Base-by-base conservation (phyloP, 495 filamentous ascomycete genomes). In the Margaritispora aquatica region DNA sequence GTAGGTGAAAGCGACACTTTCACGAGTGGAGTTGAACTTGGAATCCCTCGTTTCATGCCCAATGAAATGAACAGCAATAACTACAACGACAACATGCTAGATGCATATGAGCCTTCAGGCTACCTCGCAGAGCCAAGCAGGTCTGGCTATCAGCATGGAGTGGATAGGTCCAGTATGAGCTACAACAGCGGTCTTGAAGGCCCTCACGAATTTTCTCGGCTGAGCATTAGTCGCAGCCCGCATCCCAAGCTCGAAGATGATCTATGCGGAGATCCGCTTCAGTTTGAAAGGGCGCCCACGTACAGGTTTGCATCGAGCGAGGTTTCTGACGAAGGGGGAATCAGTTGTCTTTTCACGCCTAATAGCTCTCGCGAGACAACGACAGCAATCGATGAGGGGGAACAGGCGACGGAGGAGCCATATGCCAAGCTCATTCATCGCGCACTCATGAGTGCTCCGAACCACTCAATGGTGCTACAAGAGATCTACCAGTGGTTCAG, bases 401-500 rank as follows among this genome's bases (percentile, higher is more conserved):
- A 68, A n/a, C 29, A 21, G 17, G 26, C 36, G 2, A 24, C 15
- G 11, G 79, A 82, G 10, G 76, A 80, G 49, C 90, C 93, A 0
- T 98, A 98, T 68, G 93, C 94, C 0, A 74, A 86, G 61, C 79
- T 96, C 13, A 92, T 98, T 58, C 88, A 84, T 66, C 72, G 77
- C 24, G 91, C 92, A 0, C 83, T 98, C 51, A 80, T 83, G 71
- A 80, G 80, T 51, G 78, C 77, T 0, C 78, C 83, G 0, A 76
- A 74, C 8, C 80, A 86, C 57, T 84, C 78, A 48, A 86, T 96
- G 79, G 80, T 88, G 1, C 79, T 98, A 3, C 84, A 90, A 64
- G 86, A 93, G 24, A 89, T 98, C 57, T 98, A 98, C 69, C 74
- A 83, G 23, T 98, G 94, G 89, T 96, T 97, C 67, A 78, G 82